These are phyloP conservation scores for Phaseolus lunatus DNA, from an alignment of 306 rosid species.

Conservation along the genomic window DNA sequence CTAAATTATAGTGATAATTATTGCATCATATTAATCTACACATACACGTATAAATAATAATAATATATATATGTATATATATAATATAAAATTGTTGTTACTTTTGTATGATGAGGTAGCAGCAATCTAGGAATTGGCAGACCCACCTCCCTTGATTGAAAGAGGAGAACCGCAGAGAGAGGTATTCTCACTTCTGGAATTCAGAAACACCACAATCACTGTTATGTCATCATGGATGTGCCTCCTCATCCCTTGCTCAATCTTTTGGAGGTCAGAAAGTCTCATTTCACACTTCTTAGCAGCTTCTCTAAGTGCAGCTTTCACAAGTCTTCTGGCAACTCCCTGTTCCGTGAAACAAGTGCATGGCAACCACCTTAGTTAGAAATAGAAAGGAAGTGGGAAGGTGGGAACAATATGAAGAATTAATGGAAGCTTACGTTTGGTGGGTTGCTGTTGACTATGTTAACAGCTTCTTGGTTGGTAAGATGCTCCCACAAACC, in stretches of 20 bases:
- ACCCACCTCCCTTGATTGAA: constrained; percentile 75
- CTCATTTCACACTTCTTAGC: constrained; percentile 91
- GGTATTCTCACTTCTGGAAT: constrained; percentile 49
- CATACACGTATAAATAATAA: background rate
- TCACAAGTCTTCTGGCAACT: constrained; percentile 58
- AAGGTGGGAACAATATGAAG: background rate
- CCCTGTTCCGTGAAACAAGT: constrained; percentile 61
- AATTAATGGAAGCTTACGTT: constrained; percentile 56
- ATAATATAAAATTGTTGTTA: background rate
- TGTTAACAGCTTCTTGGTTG: constrained; percentile 84
- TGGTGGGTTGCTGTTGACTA: constrained; percentile 70
- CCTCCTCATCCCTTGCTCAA: constrained; percentile 81
- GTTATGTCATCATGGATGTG: constrained; percentile 90
- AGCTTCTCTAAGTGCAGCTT: constrained; percentile 82
- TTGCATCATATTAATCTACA: constrained; percentile 39
- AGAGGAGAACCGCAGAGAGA: constrained; percentile 54
- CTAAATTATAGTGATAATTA: constrained; percentile 33
- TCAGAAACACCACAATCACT: constrained; percentile 75
- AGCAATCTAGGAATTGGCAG: constrained; percentile 52
- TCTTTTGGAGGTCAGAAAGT: constrained; percentile 71
- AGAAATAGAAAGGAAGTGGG: background rate
- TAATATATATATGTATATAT: no score
- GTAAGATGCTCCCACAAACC: constrained; percentile 96
- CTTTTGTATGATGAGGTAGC: constrained; percentile 20
- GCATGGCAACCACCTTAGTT: background rate